A percentile compares a stretch with the other conserved stretches of the same genome.
These are phyloP conservation scores for Salix koriyanagi DNA, from an alignment of 345 rosid genomes.

Conservation along the genomic window DNA sequence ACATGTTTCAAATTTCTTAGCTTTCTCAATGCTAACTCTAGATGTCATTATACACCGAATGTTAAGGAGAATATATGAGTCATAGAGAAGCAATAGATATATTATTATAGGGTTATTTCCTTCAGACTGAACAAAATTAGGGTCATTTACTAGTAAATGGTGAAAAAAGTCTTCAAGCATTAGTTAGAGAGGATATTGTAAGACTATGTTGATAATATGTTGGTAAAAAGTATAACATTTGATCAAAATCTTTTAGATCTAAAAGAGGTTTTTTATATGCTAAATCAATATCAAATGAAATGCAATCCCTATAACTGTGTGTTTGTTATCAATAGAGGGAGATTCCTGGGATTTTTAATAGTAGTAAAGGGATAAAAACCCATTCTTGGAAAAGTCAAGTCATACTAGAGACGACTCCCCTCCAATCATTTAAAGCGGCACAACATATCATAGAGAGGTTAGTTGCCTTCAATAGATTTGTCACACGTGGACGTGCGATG, in stretches of 20 bases:
- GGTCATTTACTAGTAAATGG: neutral
- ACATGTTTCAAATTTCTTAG: too few relatives aligned
- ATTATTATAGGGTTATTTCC: neutral
- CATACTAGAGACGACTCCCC: neutral
- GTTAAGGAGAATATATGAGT: too few relatives aligned
- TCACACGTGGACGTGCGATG: too few relatives aligned
- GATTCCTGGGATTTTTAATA: neutral
- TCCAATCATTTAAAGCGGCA: too few relatives aligned
- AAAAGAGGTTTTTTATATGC: neutral
- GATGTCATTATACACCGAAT: too few relatives aligned
- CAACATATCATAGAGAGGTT: too few relatives aligned
- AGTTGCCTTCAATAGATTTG: too few relatives aligned
- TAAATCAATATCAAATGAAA: neutral
- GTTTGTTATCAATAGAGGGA: neutral
- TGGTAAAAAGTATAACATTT: neutral
- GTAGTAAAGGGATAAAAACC: neutral
- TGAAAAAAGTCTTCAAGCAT: neutral
- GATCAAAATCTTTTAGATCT: neutral
- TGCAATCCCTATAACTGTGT: neutral
- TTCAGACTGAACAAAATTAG: neutral
- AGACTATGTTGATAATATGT: neutral
- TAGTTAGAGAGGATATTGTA: neutral
- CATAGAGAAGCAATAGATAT: too few relatives aligned
- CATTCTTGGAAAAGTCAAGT: neutral
- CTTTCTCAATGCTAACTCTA: too few relatives aligned